Percentiles rank a stretch among this genome's conserved stretches.
phyloP scores from a whole-genome alignment of 148 eudicot species.

The Rhododendron molle region DNA sequence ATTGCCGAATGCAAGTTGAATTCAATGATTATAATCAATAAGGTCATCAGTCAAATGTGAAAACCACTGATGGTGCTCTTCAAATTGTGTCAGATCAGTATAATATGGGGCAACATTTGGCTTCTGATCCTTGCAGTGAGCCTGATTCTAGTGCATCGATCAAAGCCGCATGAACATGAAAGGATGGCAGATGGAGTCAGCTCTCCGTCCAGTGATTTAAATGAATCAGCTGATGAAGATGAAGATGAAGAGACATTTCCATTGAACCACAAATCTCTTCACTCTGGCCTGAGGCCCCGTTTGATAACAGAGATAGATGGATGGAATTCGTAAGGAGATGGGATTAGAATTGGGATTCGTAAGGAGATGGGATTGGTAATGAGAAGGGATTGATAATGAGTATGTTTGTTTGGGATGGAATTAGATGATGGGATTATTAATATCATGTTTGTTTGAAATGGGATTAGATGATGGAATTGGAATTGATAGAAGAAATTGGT shows the following conservation, averaged over 20 bases:
- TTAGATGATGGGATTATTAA: too few species aligned
- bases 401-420: too few species aligned
- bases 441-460: too few species aligned
- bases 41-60: slow-evolving; percentile 31
- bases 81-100: slow-evolving; percentile 27
- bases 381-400: too few species aligned
- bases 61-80: slow-evolving; percentile 30
- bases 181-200: slow-evolving; percentile 24
- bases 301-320: too few species aligned
- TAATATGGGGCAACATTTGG: slow-evolving; percentile 34
- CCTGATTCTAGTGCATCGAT: slow-evolving; percentile 58
- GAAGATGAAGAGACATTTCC: slow-evolving; percentile 45
- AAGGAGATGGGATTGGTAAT: too few species aligned
- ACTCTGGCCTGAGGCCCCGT: too few species aligned
- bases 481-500: too few species aligned
- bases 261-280: slow-evolving; percentile 23
- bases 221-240: slow-evolving; percentile 35
- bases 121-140: slow-evolving; percentile 48
- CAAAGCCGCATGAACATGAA: slow-evolving; percentile 32
- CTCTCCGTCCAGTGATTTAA: slow-evolving; percentile 38
- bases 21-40: slow-evolving; percentile 28
- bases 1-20: slow-evolving; percentile 26
- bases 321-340: too few species aligned
- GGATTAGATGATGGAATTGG: too few species aligned
- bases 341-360: too few species aligned